Evolutionary conservation across 495 filamentous ascomycete species (phyloP), one percentile per base, ranked within the genome.

Genomic region (Trichoderma gamsii): DNA sequence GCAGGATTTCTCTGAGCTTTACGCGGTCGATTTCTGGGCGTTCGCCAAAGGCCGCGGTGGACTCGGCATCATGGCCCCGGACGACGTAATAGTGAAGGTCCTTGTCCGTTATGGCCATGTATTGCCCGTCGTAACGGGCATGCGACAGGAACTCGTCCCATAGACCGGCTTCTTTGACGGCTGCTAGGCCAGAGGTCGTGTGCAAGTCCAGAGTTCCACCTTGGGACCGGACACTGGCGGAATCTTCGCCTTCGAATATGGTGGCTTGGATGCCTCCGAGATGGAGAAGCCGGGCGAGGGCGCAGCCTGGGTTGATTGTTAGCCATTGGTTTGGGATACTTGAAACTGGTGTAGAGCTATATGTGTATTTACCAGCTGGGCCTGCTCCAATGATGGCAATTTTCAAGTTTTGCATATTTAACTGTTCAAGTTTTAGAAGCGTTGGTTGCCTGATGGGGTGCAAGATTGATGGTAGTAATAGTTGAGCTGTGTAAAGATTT

Each of bases 131-230:
- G 68, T 77, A 82, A 11, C 81, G 79, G 1, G 80, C 79, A 9
- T 78, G 59, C 32, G 70, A 69, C 25, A 79, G 63, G 72, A 86
- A 87, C 29, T 80, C 68, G 7, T 79, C 77, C 52, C 75, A 80
- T 41, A 89, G 76, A 32, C 81, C 79, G 32, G 81, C 82, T n/a
- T 77, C 75, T 59, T 81, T 74, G 61, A 89, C 69, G 23, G 85
- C 85, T 5, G 74, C 70, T 16, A 84, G 78, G 15, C 86, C 86
- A 25, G 80, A 81, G 0, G 73, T 72, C 5, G 70, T 70, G 69
- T 87, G 85, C 16, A 89, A 74, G 67, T 88, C 86, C 12, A 88
- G 78, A 0, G 79, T 83, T 59, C 85, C 85, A 41, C 84, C 85
- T 73, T 82, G 80, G 32, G 75, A 74, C 51, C 74, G 77, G 41